These are phyloP conservation scores for Mycosphaerella sp. DNA, from an alignment of 2,329 filamentous ascomycete genomes.

Conservation along the genomic window DNA sequence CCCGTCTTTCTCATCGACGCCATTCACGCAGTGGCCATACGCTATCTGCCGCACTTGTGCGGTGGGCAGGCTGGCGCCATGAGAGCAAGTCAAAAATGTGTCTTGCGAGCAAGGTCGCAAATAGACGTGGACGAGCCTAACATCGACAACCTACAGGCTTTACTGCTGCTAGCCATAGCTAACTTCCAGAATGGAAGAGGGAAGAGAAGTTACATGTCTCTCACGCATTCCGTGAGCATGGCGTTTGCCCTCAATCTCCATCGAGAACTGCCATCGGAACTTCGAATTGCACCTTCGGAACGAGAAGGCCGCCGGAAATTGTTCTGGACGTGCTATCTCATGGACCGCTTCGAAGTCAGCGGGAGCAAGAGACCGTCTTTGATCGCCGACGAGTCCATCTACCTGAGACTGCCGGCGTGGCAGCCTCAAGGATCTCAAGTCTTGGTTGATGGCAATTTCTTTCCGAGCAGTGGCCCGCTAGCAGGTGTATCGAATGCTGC, in stretches of 20 bases:
- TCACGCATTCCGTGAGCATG: conserved; percentile 76
- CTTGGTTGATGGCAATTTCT: conserved; percentile 70
- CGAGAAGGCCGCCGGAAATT: conserved; percentile 71
- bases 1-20: conserved; percentile 47
- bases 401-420: conserved; percentile 71
- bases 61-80: conserved; percentile 62
- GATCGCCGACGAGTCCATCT: conserved; percentile 68
- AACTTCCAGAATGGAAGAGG: conserved; percentile 72
- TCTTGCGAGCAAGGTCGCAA: conserved; percentile 60
- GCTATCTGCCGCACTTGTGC: conserved; percentile 61
- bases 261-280: conserved; percentile 61
- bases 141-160: conserved; percentile 68
- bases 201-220: conserved; percentile 80
- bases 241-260: conserved; percentile 75
- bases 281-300: conserved; percentile 60
- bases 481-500: conserved; percentile 52
- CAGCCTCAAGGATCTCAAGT: conserved; percentile 55
- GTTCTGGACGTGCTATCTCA: conserved; percentile 84
- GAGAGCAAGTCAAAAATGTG: conserved; percentile 65
- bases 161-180: conserved; percentile 68
- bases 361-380: conserved; percentile 78
- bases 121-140: conserved; percentile 77
- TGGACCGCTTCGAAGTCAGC: conserved; percentile 76
- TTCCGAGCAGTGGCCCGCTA: conserved; percentile 59
- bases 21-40: conserved; percentile 48